Evolutionary conservation across 176 grass and related monocot species (phyloP), one percentile per base, ranked within the genome.

Genomic region (Cymbopogon citratus): DNA sequence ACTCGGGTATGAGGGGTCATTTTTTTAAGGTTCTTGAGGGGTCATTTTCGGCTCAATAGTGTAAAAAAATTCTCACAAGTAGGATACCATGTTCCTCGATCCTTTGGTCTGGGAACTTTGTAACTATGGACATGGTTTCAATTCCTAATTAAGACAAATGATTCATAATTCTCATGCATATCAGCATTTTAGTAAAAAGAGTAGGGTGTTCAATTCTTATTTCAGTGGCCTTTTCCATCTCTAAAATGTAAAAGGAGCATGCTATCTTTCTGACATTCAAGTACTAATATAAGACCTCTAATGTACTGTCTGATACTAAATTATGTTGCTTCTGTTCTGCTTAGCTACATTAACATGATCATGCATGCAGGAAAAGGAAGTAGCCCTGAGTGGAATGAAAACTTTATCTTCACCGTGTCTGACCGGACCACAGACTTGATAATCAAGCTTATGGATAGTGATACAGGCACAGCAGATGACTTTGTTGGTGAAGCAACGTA

Each of bases 311-410:
- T 83, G 15, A 60, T 84, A 61, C 23, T 75, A 61, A 69, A 39
- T 36, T 62, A 71, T 51, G 27, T 63, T 19, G 19, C 38, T 79
- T 79, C 4, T 49, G 14, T 63, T 72, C 49, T 18, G 56, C 27
- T 35, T 35, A 36, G 18, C 0, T 6, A 14, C 11, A 28, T 12
- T 81, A 54, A 68, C 44, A 73, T 75, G 46, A 21, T 81, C 70
- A 69, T 7, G 3, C 40, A 73, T 90, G 63, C 86, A 96, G 91
- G 87, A 81, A 94, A 91, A 86, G 96, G 96, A 88, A 90, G 59
- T 66, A 82, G 77, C 16, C 97, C 97, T 66, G 86, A 99, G 70
- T 99, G 97, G 97, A 96, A 99, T 45, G 93, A 99, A 80, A 95
- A 38, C 79, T 99, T 99, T 81, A 89, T 99, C 38, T 99, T 96